Evolutionary conservation across 2,329 filamentous ascomycete genomes (phyloP).

Genomic region (Aschersonia sp.): DNA sequence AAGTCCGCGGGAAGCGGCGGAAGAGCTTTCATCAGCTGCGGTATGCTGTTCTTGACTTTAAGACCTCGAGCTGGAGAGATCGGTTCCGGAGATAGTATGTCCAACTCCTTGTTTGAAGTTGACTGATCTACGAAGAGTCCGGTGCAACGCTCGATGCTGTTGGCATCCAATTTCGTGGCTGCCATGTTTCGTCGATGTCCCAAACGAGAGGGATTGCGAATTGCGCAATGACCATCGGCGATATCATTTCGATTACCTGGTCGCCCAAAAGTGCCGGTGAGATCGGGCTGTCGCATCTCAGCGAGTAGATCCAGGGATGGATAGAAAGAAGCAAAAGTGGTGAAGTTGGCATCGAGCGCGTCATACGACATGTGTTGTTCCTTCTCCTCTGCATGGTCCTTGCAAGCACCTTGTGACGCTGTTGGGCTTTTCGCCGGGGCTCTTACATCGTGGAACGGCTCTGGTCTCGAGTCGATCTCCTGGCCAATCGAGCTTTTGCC

Average conservation of each 20-base stretch:
- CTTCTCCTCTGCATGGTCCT: too few species aligned
- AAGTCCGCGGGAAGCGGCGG: slow-evolving; percentile 26
- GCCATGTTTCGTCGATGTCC: slow-evolving; percentile 14
- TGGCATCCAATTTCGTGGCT: slow-evolving; percentile 8
- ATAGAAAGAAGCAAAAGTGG: too few species aligned
- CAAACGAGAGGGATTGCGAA: not conserved
- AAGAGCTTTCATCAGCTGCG: slow-evolving; percentile 36
- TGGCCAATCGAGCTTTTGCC: not conserved
- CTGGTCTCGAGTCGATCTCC: not conserved
- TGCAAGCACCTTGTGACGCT: too few species aligned
- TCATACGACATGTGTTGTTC: too few species aligned
- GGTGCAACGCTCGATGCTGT: slow-evolving; percentile 3
- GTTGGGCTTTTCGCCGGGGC: too few species aligned
- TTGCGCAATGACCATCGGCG: not conserved
- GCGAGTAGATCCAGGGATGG: too few species aligned
- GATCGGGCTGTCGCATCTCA: too few species aligned
- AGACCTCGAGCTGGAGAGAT: slow-evolving; percentile 30
- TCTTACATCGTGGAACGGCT: too few species aligned
- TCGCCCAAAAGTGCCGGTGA: not conserved
- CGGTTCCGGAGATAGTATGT: slow-evolving; percentile 31
- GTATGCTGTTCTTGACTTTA: slow-evolving; percentile 32
- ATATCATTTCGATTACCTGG: not conserved
- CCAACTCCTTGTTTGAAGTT: slow-evolving; percentile 8
- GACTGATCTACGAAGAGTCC: slow-evolving; percentile 1
- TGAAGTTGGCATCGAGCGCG: too few species aligned